Percentiles rank a stretch among this genome's conserved stretches.
Evolutionary conservation across 2,329 filamentous ascomycete genomes (phyloP).

Genomic region (Endothia cerciana): DNA sequence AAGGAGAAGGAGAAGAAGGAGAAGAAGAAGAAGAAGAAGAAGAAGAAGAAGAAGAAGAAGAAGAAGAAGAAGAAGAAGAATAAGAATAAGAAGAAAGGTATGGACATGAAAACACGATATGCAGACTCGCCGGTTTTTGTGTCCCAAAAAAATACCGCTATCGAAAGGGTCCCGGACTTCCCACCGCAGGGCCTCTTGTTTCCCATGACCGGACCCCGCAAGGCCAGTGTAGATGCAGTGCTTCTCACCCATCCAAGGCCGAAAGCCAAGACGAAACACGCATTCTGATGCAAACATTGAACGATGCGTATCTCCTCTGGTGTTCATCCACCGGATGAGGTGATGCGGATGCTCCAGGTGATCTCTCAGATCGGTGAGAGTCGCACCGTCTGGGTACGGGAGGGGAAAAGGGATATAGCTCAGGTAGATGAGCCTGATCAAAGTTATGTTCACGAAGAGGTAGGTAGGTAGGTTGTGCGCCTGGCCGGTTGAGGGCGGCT

Average conservation of each 20-base stretch:
- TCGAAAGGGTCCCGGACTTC: no score
- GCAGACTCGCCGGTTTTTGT: not conserved
- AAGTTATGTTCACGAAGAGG: no score
- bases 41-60: not conserved
- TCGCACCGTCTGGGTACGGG: not conserved
- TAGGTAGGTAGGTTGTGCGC: conserved; percentile 2
- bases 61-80: not conserved
- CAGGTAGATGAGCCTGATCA: not conserved
- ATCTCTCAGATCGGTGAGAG: not conserved
- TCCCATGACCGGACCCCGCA: not conserved
- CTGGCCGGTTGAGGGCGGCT: conserved; percentile 8
- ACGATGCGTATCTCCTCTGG: not conserved
- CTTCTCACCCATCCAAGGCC: not conserved
- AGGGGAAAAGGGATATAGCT: not conserved
- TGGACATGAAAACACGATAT: conserved; percentile 12
- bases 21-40: not conserved
- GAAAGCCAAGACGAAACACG: not conserved
- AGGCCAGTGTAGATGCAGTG: not conserved
- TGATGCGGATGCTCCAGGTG: not conserved
- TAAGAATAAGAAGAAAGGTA: not conserved
- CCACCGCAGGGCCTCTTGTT: not conserved
- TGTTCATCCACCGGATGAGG: not conserved
- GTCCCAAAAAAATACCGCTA: not conserved
- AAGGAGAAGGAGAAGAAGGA: no score
- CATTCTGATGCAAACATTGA: not conserved